Evolutionary conservation across 2,329 filamentous ascomycete species (phyloP).

Genomic region (Trichoderma sp.): DNA sequence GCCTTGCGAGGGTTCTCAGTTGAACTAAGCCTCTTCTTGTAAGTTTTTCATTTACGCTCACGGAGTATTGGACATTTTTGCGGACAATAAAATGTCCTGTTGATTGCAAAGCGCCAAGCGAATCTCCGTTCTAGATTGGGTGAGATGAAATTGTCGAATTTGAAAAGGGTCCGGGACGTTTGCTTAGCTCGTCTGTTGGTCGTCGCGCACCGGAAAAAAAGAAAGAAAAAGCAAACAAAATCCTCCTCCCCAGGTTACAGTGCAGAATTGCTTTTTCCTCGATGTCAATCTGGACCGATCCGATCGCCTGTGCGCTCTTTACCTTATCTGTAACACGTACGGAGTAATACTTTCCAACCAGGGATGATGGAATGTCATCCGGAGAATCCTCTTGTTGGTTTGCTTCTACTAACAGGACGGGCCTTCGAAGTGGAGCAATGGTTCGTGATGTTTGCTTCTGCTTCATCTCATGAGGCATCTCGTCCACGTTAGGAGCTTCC

Average conservation of each 20-base stretch:
- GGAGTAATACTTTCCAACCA: background rate
- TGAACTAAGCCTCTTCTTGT: background rate
- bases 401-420: background rate
- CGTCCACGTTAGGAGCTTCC: background rate
- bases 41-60: background rate
- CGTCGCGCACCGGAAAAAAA: background rate
- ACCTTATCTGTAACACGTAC: constrained; percentile 13
- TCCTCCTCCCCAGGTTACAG: background rate
- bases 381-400: background rate
- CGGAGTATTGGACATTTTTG: background rate
- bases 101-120: background rate
- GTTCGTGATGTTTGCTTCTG: background rate
- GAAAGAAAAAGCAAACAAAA: background rate
- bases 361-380: background rate
- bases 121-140: background rate
- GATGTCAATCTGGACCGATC: constrained; percentile 8
- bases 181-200: background rate
- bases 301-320: constrained; percentile 14
- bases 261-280: constrained; percentile 10
- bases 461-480: background rate
- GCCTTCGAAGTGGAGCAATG: background rate
- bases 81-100: background rate
- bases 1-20: constrained; percentile 11
- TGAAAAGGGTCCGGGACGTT: background rate
- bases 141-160: background rate